Evolutionary conservation across 371 early-diverging fungal genomes (phyloP).

Genomic region (Mucor racemosus): DNA sequence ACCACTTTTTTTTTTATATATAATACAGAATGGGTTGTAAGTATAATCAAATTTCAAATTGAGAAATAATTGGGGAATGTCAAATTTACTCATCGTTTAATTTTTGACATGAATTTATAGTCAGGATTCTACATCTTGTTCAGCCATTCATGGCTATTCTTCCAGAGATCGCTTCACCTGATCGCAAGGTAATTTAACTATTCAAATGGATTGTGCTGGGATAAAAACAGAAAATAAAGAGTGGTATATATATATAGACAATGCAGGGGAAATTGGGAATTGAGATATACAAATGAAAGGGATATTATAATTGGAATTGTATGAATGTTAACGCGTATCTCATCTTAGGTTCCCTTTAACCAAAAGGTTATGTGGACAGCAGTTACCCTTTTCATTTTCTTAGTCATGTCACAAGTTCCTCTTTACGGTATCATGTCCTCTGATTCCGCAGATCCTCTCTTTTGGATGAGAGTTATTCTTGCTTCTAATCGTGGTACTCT

Average conservation of each 20-base stretch:
- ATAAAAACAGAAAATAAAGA: not conserved
- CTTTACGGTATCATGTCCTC: constrained; percentile 99
- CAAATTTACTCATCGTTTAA: not conserved
- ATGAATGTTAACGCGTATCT: constrained; percentile 3
- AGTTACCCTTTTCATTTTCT: constrained; percentile 98
- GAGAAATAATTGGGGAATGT: not conserved
- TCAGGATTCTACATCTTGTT: constrained; percentile 96
- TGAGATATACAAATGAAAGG: not conserved
- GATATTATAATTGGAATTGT: not conserved
- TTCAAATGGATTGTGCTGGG: not conserved
- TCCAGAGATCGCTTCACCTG: constrained; percentile 97
- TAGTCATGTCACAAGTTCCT: constrained; percentile 99
- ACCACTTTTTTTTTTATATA: constrained; percentile 6
- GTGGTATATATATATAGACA: not conserved
- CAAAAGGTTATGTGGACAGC: constrained; percentile 99
- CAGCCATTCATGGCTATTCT: constrained; percentile 98
- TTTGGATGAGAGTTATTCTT: constrained; percentile 99
- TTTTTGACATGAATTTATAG: constrained; percentile 40
- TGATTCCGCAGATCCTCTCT: constrained; percentile 98
- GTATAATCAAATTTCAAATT: not conserved
- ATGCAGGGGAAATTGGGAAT: not conserved
- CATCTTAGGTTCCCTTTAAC: constrained; percentile 87
- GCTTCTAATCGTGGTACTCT: constrained; percentile 99
- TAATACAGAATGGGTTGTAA: constrained; percentile 36
- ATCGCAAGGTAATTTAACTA: constrained; percentile 86